phyloP scores from a whole-genome alignment of 2,329 filamentous ascomycete genomes.

The Diaporthe batatas region DNA sequence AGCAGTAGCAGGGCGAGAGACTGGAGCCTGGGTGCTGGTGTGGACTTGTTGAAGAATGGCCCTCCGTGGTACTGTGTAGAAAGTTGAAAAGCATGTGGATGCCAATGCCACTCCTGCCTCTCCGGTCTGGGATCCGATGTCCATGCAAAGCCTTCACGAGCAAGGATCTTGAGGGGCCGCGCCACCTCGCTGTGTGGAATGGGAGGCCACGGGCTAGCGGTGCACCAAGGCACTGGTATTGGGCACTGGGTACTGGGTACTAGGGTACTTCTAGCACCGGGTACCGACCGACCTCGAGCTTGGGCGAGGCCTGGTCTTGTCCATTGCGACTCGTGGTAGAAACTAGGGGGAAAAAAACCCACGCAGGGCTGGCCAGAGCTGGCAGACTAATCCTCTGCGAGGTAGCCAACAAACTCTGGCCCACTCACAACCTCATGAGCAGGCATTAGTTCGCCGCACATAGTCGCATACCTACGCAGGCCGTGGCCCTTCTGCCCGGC shows the following conservation, averaged over 20 bases:
- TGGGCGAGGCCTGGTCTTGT: constrained; percentile 2
- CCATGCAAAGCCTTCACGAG: constrained; percentile 35
- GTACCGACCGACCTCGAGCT: constrained; percentile 5
- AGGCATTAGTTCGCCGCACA: constrained; percentile 12
- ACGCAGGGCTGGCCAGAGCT: background rate
- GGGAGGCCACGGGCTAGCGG: constrained; percentile 5
- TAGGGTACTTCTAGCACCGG: background rate
- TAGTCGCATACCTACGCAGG: background rate
- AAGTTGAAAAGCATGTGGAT: constrained; percentile 38
- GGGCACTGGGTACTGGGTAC: too few relatives aligned
- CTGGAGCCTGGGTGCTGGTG: constrained; percentile 13
- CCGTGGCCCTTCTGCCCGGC: background rate
- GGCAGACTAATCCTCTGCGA: background rate
- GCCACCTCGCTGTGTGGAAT: constrained; percentile 9
- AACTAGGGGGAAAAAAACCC: background rate
- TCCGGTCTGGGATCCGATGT: constrained; percentile 33
- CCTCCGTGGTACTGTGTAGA: constrained; percentile 11
- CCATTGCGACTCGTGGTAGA: constrained; percentile 29
- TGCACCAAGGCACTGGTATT: constrained; percentile 3
- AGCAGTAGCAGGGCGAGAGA: constrained; percentile 7
- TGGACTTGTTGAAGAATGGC: constrained; percentile 7
- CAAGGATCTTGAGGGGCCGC: constrained; percentile 31
- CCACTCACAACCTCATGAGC: constrained; percentile 22
- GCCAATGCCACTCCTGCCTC: constrained; percentile 30
- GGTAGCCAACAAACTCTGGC: constrained; percentile 7